Base-by-base conservation (phyloP, 352 stramenopile species). In the Phytopythium litorale region DNA sequence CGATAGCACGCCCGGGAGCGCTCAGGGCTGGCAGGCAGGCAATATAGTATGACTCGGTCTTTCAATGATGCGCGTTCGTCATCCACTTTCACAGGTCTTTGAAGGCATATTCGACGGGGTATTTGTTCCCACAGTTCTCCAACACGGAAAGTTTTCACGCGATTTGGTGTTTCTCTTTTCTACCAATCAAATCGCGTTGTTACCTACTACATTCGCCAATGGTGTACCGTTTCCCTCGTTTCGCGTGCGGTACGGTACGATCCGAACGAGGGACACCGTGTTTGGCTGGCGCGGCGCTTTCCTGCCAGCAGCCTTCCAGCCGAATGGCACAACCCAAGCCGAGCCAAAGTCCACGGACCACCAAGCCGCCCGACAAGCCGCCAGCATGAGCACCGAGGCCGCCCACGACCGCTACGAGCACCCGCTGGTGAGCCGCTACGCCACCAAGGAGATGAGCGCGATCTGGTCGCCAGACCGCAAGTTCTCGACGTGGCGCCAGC, bases 391-490 rank as follows among this genome's bases (percentile, higher is more conserved):
- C 66, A 12, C 33, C 52, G 35, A 25, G 19, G 18, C 43, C 19
- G 6, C 43, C 43, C 84, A 91, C 76, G 76, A 87, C 72, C 81
- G 81, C 67, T 97, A 97, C 62, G 85, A 96, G 77, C 87, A 97
- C 75, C 89, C 89, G 68, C 81, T 96, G 37, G 89, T 96, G 71
- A 79, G 70, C 62, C 95, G 96, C 74, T 99, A 99, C 78, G 97
- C 97, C 43, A 99, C 97, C 52, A 99, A 98, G 72, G 97, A 99
- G 79, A 99, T 99, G 97, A 99, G 94, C 68, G 97, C 97, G 70
- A 91, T 99, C 59, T 99, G 96, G 91, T 99, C 94, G 37, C 97
- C 97, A 0, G 91, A 98, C 72, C 98, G 96, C 84, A 99, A 99
- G 82, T 99, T 99, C 80, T 98, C 96, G 51, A 99, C 97, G 38